Percentiles rank a stretch among this genome's conserved stretches.
phyloP scores from a whole-genome alignment of 1,284 basidiomycete species.

The Rhodotorula sp. region DNA sequence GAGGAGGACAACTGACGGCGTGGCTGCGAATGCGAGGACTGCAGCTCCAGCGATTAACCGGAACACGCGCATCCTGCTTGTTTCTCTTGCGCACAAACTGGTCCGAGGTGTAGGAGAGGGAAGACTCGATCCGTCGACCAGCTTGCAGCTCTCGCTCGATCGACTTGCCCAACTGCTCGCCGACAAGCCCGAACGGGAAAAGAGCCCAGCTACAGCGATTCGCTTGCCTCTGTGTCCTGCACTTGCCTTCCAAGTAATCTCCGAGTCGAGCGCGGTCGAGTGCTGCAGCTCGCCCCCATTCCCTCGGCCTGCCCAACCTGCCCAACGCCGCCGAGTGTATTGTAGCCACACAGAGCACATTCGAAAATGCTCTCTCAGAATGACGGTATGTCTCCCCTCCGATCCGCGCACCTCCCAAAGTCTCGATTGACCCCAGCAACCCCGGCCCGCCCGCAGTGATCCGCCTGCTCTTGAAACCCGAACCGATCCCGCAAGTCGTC shows the following conservation, averaged over 20 bases:
- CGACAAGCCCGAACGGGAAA: neutral
- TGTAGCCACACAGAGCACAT: neutral
- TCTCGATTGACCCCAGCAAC: neutral
- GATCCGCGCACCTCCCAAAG: too few species aligned
- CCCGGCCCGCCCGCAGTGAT: constrained; percentile 20
- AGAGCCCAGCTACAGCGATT: neutral
- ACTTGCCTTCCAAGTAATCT: neutral
- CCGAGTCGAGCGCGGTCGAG: too few species aligned
- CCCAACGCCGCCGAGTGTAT: too few species aligned
- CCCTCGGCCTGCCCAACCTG: too few species aligned
- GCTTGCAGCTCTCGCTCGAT: neutral
- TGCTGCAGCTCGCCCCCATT: too few species aligned
- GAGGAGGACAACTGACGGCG: constrained; percentile 16
- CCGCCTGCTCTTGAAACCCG: constrained; percentile 15
- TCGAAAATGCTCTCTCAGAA: constrained; percentile 30
- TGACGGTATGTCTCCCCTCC: constrained; percentile 20
- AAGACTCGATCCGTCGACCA: too few species aligned
- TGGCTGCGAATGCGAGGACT: constrained; percentile 23
- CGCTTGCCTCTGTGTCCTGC: neutral
- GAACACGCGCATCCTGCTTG: constrained; percentile 13
- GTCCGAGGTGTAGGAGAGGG: too few species aligned
- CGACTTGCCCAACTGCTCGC: neutral
- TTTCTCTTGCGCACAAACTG: neutral
- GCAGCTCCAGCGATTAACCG: constrained; percentile 18
- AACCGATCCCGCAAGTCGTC: constrained; percentile 22